Conservation (phyloP, 176 grass and related monocot genomes). For the Oryza longistaminata region DNA sequence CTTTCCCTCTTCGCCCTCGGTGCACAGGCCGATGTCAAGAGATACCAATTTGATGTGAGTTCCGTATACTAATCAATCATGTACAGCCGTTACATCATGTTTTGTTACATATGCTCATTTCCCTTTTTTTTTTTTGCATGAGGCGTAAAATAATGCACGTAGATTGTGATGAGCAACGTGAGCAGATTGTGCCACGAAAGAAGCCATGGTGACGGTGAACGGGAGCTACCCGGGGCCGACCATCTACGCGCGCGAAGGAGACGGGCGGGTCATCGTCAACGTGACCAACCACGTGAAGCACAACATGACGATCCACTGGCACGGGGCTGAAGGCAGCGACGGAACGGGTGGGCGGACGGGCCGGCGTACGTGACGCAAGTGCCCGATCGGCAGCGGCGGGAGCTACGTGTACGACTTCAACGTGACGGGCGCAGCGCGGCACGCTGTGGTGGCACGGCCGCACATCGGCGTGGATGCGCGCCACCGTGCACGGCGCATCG, state of each 20-base stretch:
- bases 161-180: slow-evolving; percentile 64
- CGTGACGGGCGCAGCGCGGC: slow-evolving; percentile 46
- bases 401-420: slow-evolving; percentile 70
- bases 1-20: slow-evolving; percentile 16
- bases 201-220: slow-evolving; percentile 60
- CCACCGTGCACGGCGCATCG: slow-evolving; percentile 66
- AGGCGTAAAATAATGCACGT: neutral
- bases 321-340: slow-evolving; percentile 69
- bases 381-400: slow-evolving; percentile 49
- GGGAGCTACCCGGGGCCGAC: slow-evolving; percentile 61
- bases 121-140: neutral
- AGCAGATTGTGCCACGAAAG: slow-evolving; percentile 62
- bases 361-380: slow-evolving; percentile 74
- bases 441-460: slow-evolving; percentile 68
- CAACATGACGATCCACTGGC: slow-evolving; percentile 75
- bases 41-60: slow-evolving; percentile 78
- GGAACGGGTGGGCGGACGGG: slow-evolving; percentile 74
- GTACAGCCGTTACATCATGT: neutral
- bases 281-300: slow-evolving; percentile 49
- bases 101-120: neutral
- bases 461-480: slow-evolving; percentile 65
- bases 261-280: slow-evolving; percentile 54
- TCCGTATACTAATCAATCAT: neutral
- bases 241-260: slow-evolving; percentile 61
- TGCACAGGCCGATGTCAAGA: slow-evolving; percentile 46